Base-by-base conservation (phyloP, 2,329 filamentous ascomycete genomes). In the Colletotrichum acutatum region DNA sequence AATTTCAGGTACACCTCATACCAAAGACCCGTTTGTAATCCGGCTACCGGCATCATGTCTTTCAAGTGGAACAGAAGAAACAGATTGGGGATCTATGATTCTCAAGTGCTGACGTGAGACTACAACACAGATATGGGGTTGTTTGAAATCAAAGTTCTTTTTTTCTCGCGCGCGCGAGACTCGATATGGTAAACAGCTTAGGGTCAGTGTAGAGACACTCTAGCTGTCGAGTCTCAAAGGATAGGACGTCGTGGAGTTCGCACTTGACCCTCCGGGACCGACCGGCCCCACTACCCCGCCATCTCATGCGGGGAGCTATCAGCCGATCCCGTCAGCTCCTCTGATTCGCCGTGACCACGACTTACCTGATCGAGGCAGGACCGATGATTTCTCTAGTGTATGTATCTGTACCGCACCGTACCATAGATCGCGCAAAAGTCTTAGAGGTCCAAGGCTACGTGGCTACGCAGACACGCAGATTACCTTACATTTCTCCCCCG, bases 341-440 rank as follows among this genome's bases (percentile, higher is more conserved):
- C 59, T 72, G 59, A 72, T 72, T 72, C 66, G 70, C 60, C 42
- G 11, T 46, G 28, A 37, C 59, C 49, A 28, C 71, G 67, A 70
- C 16, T 71, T 73, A 56, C 67, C 61, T 49, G 62, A 67, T 73
- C 60, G 19, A 71, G 71, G 19, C 22, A 62, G 58, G 30, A 28
- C 28, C 53, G n/a, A 19, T 9, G 46, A 63, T 56, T 34, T 12
- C 30, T 24, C 49, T 52, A 57, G 64, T 26, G 14, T 37, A 24
- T n/a, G n/a, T n/a, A n/a, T n/a, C n/a, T n/a, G n/a, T n/a, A n/a
- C n/a, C n/a, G n/a, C n/a, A n/a, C n/a, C n/a, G n/a, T n/a, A n/a
- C n/a, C n/a, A n/a, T n/a, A 24, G 26, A 24, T 16, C 26, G 37
- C 22, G 34, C 19, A 49, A 22, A 11, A 22, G 19, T 49, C 42